These are phyloP conservation scores for Umbelopsis vinacea DNA, from an alignment of 192 early-diverging fungal species.

Conservation along the genomic window DNA sequence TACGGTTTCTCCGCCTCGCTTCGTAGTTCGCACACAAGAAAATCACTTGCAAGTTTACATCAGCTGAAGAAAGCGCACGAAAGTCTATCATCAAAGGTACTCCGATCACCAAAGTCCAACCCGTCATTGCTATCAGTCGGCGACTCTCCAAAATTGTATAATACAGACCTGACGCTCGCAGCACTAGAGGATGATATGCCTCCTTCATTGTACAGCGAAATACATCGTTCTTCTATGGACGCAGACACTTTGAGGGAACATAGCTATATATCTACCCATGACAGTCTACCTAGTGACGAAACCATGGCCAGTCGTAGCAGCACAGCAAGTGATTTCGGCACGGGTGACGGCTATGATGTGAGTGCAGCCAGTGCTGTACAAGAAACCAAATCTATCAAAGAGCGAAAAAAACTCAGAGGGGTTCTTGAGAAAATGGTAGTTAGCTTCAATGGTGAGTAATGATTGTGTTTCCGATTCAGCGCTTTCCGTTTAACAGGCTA, in stretches of 20 bases:
- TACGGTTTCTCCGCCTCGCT: background rate
- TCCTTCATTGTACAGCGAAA: background rate
- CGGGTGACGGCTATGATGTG: background rate
- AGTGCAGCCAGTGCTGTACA: background rate
- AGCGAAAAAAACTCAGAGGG: slow-evolving; percentile 47
- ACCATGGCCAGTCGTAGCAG: slow-evolving; percentile 14
- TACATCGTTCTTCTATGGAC: background rate
- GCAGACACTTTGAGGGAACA: background rate
- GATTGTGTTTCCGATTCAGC: too few relatives aligned
- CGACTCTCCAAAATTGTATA: background rate
- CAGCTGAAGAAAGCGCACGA: slow-evolving; percentile 9
- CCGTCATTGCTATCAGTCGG: background rate
- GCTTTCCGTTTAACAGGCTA: background rate
- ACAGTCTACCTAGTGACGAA: slow-evolving; percentile 8
- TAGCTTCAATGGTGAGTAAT: slow-evolving; percentile 44
- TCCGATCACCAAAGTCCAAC: slow-evolving; percentile 6
- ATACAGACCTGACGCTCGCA: background rate
- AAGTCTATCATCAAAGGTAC: background rate
- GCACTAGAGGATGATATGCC: background rate
- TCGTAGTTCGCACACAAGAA: background rate
- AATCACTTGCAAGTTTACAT: background rate
- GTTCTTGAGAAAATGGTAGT: slow-evolving; percentile 56
- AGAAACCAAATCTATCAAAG: slow-evolving; percentile 18
- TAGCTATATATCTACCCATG: background rate
- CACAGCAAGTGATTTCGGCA: background rate